A percentile compares a stretch with the other conserved stretches of the same genome.
These are phyloP conservation scores for Apiotrichum sp. DNA, from an alignment of 1,284 basidiomycete genomes.

Conservation along the genomic window DNA sequence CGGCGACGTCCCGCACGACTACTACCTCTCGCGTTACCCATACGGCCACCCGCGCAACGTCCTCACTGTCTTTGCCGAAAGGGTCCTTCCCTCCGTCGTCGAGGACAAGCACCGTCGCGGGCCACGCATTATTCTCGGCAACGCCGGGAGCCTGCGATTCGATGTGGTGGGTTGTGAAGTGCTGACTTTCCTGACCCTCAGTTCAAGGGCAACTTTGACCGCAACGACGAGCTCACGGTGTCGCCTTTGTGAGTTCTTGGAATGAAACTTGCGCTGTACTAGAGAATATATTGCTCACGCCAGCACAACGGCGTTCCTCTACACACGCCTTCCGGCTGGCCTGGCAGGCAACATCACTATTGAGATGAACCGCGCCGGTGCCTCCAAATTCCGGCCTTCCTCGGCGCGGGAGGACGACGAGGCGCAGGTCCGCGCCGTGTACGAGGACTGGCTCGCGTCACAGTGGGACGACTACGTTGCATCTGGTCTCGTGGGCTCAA, in stretches of 20 bases:
- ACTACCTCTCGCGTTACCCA: slow-evolving; percentile 58
- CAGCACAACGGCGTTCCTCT: slow-evolving; percentile 32
- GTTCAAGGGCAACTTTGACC: slow-evolving; percentile 60
- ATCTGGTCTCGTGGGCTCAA: neutral
- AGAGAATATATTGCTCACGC: neutral
- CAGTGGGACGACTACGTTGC: slow-evolving; percentile 25
- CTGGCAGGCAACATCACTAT: slow-evolving; percentile 32
- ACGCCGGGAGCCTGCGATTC: slow-evolving; percentile 69
- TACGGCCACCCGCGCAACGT: slow-evolving; percentile 62
- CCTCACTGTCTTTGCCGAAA: slow-evolving; percentile 57
- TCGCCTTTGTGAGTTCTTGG: no score
- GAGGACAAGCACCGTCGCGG: slow-evolving; percentile 24
- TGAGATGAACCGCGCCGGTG: slow-evolving; percentile 43
- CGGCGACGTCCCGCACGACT: slow-evolving; percentile 68
- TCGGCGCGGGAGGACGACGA: slow-evolving; percentile 22
- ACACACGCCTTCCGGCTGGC: slow-evolving; percentile 30
- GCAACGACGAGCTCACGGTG: slow-evolving; percentile 69
- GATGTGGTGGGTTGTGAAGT: slow-evolving; percentile 50
- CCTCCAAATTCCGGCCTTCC: slow-evolving; percentile 27
- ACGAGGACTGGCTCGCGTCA: slow-evolving; percentile 23
- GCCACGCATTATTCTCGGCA: slow-evolving; percentile 60
- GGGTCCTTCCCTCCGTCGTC: slow-evolving; percentile 49
- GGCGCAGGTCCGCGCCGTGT: slow-evolving; percentile 19
- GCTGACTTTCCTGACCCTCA: slow-evolving; percentile 3
- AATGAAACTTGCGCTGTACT: no score